Percentiles rank a stretch among this genome's conserved stretches.
Evolutionary conservation across 768 basidiomycete species (phyloP).

Genomic region (Collybia nuda): DNA sequence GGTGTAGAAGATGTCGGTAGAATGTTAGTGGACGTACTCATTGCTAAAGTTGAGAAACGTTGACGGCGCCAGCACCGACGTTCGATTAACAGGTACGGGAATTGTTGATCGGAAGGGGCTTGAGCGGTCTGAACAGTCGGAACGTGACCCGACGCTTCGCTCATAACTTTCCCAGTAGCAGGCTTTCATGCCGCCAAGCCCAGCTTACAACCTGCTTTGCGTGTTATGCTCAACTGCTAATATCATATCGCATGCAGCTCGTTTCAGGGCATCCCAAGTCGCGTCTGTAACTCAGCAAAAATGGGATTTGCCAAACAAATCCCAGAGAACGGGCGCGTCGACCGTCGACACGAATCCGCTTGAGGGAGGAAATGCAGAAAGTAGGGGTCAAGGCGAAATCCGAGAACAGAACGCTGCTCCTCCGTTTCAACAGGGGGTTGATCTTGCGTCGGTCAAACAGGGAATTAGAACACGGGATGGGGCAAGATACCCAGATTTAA

Average conservation of each 20-base stretch:
- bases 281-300: constrained; percentile 14
- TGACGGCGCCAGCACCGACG: not conserved
- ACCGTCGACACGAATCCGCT: not conserved
- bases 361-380: not conserved
- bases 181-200: constrained; percentile 61
- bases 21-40: no score
- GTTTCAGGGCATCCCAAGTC: constrained; percentile 49
- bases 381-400: not conserved
- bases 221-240: constrained; percentile 60
- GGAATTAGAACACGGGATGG: no score
- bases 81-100: not conserved
- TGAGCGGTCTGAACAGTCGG: not conserved
- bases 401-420: not conserved
- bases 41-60: not conserved
- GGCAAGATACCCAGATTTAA: no score
- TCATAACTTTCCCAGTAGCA: not conserved
- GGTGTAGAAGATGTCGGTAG: no score
- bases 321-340: not conserved
- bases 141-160: not conserved
- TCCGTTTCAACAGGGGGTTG: not conserved
- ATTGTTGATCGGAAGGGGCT: no score
- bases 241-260: constrained; percentile 63
- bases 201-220: constrained; percentile 71
- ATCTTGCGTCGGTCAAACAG: not conserved
- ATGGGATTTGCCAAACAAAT: not conserved